Evolutionary conservation across 371 early-diverging fungal genomes (phyloP).

Genomic region (Zychaea mexicana): DNA sequence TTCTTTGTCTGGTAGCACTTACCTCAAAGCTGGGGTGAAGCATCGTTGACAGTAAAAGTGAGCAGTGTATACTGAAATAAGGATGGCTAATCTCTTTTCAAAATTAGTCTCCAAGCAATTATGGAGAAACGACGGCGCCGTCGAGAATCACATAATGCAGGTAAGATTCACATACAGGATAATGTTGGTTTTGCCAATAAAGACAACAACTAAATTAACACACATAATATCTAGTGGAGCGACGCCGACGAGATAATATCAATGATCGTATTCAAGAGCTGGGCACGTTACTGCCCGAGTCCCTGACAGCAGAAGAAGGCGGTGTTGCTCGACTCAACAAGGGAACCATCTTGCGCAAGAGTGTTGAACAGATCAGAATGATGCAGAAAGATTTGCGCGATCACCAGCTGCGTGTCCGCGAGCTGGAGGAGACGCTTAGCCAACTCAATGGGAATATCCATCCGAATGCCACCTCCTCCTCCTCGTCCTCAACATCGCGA

Average conservation of each 20-base stretch:
- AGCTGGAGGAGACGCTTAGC: slow-evolving; percentile 57
- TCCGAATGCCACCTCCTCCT: background rate
- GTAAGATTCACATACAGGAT: slow-evolving; percentile 47
- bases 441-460: slow-evolving; percentile 23
- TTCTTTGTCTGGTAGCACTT: background rate
- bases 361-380: slow-evolving; percentile 86
- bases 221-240: slow-evolving; percentile 68
- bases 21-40: too few relatives aligned
- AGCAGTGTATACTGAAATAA: background rate
- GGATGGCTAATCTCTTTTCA: background rate
- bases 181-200: background rate
- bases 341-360: slow-evolving; percentile 81
- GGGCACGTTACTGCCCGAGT: slow-evolving; percentile 80
- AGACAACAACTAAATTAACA: background rate
- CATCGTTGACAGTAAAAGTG: background rate
- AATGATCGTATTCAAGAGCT: slow-evolving; percentile 97
- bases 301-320: slow-evolving; percentile 50
- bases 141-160: slow-evolving; percentile 95
- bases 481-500: too few relatives aligned
- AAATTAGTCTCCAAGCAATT: slow-evolving; percentile 42
- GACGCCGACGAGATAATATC: slow-evolving; percentile 95
- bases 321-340: slow-evolving; percentile 73
- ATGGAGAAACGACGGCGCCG: slow-evolving; percentile 89
- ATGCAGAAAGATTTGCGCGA: slow-evolving; percentile 57
- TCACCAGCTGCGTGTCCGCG: slow-evolving; percentile 62